A percentile compares a stretch with the other conserved stretches of the same genome.
Conservation (phyloP, 2,329 filamentous ascomycete genomes). For the Hypoxylon sp. region DNA sequence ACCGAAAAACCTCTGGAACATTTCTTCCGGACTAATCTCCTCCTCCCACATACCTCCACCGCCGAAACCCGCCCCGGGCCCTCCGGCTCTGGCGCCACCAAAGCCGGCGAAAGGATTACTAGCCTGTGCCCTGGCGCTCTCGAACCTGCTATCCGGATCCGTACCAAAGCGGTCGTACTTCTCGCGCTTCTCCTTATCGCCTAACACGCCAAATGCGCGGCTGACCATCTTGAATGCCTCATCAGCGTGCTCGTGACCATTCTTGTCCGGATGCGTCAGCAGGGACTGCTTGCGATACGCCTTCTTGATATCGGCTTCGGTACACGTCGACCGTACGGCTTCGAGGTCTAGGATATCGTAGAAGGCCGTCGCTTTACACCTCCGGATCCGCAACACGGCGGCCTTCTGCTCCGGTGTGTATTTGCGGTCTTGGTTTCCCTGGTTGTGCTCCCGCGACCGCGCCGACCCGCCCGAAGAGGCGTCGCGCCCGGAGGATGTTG, state of each 20-base stretch:
- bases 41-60: slow-evolving; percentile 81
- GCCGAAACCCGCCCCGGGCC: slow-evolving; percentile 61
- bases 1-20: slow-evolving; percentile 97
- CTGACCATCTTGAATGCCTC: slow-evolving; percentile 99
- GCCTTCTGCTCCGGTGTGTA: slow-evolving; percentile 93
- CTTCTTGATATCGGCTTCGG: slow-evolving; percentile 93
- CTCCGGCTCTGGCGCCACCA: slow-evolving; percentile 54
- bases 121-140: slow-evolving; percentile 67
- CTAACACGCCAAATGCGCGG: slow-evolving; percentile 91
- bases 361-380: slow-evolving; percentile 87
- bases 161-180: slow-evolving; percentile 91
- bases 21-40: slow-evolving; percentile 94
- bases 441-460: slow-evolving; percentile 75
- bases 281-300: slow-evolving; percentile 95
- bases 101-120: slow-evolving; percentile 59
- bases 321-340: slow-evolving; percentile 71
- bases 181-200: slow-evolving; percentile 91
- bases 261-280: slow-evolving; percentile 98
- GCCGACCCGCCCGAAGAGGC: slow-evolving; percentile 57
- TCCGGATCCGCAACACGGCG: slow-evolving; percentile 88
- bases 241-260: slow-evolving; percentile 93
- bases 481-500: slow-evolving; percentile 68
- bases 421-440: slow-evolving; percentile 80
- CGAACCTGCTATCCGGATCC: slow-evolving; percentile 91
- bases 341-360: slow-evolving; percentile 93